Base-by-base conservation (phyloP, 225 moss, liverwort and hornwort species). In the Bryoerythrophyllum caledonicum region DNA sequence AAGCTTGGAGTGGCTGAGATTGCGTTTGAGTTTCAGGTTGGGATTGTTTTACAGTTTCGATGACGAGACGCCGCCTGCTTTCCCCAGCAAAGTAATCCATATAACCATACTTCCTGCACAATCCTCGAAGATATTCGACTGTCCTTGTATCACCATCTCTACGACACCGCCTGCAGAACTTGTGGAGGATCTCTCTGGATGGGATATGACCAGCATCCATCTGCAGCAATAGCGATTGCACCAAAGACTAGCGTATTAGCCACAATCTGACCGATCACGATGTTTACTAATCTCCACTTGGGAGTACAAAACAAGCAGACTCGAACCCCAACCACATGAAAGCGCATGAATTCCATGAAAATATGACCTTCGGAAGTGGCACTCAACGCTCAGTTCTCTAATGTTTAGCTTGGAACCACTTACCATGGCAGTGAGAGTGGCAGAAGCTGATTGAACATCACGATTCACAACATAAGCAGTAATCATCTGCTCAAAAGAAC, bases 391-490 rank as follows among this genome's bases (percentile, higher is more conserved):
- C 60, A 59, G 59, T 10, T 56, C 59, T 49, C 23, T 19, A 70
- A 56, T 49, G 55, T 62, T 7, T 19, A 25, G 51, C 53, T 43
- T 60, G 20, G 30, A 62, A 55, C 27, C 37, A 56, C 69, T 71
- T 57, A 92, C 96, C 93, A 96, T 84, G 23, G 64, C 71, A 81
- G 82, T 71, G 74, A 93, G 78, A 38, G 76, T 76, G 57, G 73
- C 76, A 54, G 83, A 83, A 70, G 96, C 96, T 77, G 89, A 86
- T 77, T 89, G 70, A 53, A 88, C 79, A 70, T 96, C 93, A 58
- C 88, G 88, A 80, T 92, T 87, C 10, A 96, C 85, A 49, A 93
- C 80, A 74, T 96, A 89, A 70, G 92, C 96, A 61, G 78, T 76
- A 62, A 93, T 80, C 53, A 96, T 74, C 66, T 90, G 75, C 81